Percentiles rank a stretch among this genome's conserved stretches.
phyloP scores from a whole-genome alignment of 208 protist genomes.

The Acanthamoeba quina region DNA sequence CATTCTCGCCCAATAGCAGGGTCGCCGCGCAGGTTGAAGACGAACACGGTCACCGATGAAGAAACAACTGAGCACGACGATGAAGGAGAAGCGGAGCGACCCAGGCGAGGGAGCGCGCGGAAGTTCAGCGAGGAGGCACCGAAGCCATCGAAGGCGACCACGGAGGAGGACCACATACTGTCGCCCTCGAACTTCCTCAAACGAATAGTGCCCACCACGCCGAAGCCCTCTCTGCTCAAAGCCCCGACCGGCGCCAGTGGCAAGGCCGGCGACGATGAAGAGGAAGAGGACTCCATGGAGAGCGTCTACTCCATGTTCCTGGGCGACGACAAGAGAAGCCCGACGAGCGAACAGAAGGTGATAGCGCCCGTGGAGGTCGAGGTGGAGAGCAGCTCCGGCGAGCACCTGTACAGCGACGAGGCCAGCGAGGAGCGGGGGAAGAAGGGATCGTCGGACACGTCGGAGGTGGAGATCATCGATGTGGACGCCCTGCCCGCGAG shows the following conservation, averaged over 20 bases:
- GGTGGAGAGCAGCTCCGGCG: background rate
- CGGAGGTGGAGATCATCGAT: conserved; percentile 33
- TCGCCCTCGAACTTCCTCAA: background rate
- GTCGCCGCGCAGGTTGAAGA: background rate
- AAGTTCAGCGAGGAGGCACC: background rate
- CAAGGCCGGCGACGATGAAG: background rate
- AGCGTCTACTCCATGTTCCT: conserved; percentile 45
- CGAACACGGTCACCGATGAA: background rate
- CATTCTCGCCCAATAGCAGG: background rate
- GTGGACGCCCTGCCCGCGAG: conserved; percentile 33
- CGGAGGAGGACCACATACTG: background rate
- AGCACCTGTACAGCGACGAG: background rate
- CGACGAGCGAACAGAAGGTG: background rate
- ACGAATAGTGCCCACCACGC: background rate
- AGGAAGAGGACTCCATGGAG: conserved; percentile 30
- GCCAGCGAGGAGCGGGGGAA: background rate
- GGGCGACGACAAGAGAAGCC: background rate
- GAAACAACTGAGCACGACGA: conserved; percentile 15
- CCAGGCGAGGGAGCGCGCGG: background rate
- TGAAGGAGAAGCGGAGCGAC: background rate
- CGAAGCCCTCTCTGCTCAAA: background rate
- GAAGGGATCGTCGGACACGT: background rate
- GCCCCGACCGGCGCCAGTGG: background rate
- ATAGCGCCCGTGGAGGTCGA: background rate
- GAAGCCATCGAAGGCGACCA: background rate